Evolutionary conservation across 176 grass and related monocot genomes (phyloP), one percentile per base, ranked within the genome.

Genomic region (Hsuehochloa calcarea): DNA sequence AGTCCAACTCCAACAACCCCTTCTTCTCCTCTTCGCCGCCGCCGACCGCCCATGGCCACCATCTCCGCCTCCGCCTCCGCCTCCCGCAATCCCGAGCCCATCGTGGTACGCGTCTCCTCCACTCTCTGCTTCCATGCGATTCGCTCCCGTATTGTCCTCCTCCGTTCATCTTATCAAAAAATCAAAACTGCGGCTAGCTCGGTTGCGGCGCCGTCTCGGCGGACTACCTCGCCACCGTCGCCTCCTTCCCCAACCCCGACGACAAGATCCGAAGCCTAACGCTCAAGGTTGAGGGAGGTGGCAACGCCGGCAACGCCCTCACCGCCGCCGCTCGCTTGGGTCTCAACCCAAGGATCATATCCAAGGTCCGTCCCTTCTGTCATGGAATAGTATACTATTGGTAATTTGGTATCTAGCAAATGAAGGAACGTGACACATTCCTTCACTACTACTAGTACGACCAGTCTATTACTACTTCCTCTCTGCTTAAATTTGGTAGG

Each of bases 181-280:
- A 34, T 34, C 31, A 34, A 34, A 34, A 34, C 31, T 34, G 31
- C 31, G 31, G 31, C 31, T 34, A 34, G 31, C 70, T 94, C 56
- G 94, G 94, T 49, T 97, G 92, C 81, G 95, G 95, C 41, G 88
- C 82, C 31, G 85, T 85, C 50, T 91, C 89, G 27, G 85, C 86
- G 62, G 96, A 98, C 85, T 98, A 88, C 85, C 75, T 98, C 88
- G 91, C 96, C 13, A 93, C 96, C 39, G 96, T 98, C 55, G 91
- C 91, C 44, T 93, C 91, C 39, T 95, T 88, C 89, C 96, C 93
- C 62, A 88, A 87, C 81, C 96, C 96, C 6, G 93, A 98, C 82
- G 93, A 98, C 68, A 98, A 95, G 91, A 95, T 95, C 87, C 93
- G 95, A 12, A 98, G 96, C 87, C 62, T 93, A 59, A 88, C 55